Conservation (phyloP, 2,329 filamentous ascomycete genomes). For the Sclerotinia nivalis region DNA sequence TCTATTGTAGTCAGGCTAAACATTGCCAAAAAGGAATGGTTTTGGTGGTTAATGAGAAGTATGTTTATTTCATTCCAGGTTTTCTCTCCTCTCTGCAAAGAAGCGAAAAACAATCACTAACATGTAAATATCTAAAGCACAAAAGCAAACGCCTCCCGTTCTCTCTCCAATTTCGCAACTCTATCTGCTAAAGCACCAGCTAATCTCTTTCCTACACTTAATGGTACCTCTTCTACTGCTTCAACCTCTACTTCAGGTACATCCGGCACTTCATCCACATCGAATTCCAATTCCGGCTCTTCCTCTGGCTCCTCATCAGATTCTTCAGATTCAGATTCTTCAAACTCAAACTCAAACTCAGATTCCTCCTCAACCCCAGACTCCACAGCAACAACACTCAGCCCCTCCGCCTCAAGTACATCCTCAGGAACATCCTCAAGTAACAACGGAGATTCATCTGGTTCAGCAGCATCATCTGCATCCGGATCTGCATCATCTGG, state of each 20-base stretch:
- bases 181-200: conserved; percentile 44
- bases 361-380: not conserved
- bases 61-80: conserved; percentile 38
- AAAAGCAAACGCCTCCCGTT: conserved; percentile 53
- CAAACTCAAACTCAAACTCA: not conserved
- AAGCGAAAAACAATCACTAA: not conserved
- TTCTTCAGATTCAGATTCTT: not conserved
- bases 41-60: conserved; percentile 53
- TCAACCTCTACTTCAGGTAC: conserved; percentile 12
- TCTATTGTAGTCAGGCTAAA: conserved; percentile 72
- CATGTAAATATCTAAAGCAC: conserved; percentile 28
- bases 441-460: not conserved
- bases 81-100: not conserved
- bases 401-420: not conserved
- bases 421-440: conserved; percentile 1
- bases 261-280: not conserved
- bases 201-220: conserved; percentile 44
- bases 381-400: not conserved
- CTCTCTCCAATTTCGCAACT: conserved; percentile 46
- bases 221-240: conserved; percentile 20
- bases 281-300: not conserved
- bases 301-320: conserved; percentile 4
- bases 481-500: not conserved
- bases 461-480: not conserved
- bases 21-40: conserved; percentile 62